A percentile compares a stretch with the other conserved stretches of the same genome.
Conservation (phyloP, 108 stramenopile species). For the Stephanodiscus minutulus region DNA sequence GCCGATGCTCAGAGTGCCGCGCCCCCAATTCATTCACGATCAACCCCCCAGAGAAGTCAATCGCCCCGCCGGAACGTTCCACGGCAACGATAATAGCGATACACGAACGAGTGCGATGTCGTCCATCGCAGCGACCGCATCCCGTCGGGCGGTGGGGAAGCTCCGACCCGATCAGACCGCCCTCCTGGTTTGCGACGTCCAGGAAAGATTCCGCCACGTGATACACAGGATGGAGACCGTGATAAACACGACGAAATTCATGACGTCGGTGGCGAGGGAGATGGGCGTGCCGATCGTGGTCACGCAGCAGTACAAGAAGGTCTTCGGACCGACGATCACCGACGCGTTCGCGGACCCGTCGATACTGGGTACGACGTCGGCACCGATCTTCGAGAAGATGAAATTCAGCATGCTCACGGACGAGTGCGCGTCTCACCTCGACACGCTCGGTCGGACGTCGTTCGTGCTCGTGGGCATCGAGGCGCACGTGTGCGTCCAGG, state of each 20-base stretch:
- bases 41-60: background rate
- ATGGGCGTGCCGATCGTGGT: constrained; percentile 86
- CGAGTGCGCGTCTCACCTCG: constrained; percentile 66
- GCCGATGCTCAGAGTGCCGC: too few species aligned
- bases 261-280: constrained; percentile 82
- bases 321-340: constrained; percentile 83
- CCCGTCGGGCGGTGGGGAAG: constrained; percentile 74
- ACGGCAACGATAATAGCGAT: background rate
- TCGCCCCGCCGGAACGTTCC: background rate
- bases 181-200: constrained; percentile 93
- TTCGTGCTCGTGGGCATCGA: constrained; percentile 95
- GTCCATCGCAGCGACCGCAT: constrained; percentile 22
- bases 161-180: constrained; percentile 67
- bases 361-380: background rate
- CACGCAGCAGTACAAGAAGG: constrained; percentile 97
- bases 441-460: constrained; percentile 38
- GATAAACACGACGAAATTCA: constrained; percentile 80
- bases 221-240: constrained; percentile 85
- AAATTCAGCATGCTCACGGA: constrained; percentile 91
- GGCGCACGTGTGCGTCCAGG: constrained; percentile 95
- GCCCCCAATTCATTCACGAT: too few species aligned
- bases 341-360: constrained; percentile 62
- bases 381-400: constrained; percentile 89
- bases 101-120: constrained; percentile 21
- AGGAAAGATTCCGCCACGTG: constrained; percentile 92